These are phyloP conservation scores for Limnomonas spitsbergensis DNA, from an alignment of 139 green algal genomes.

Conservation along the genomic window DNA sequence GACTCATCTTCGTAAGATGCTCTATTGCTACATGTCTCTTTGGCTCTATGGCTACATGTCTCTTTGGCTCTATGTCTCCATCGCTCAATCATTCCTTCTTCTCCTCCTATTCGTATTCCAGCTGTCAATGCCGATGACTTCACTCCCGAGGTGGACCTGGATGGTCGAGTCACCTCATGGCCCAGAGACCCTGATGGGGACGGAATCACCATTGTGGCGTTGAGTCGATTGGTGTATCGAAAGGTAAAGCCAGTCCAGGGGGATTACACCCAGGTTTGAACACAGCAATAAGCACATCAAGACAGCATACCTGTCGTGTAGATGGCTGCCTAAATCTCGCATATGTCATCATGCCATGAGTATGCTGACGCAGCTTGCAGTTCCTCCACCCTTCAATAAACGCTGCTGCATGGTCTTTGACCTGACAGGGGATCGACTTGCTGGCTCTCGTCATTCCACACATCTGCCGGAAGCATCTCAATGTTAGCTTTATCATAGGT, in stretches of 20 bases:
- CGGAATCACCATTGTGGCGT: constrained; percentile 62
- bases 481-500: constrained; percentile 76
- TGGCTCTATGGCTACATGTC: too few relatives aligned
- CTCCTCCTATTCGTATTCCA: too few relatives aligned
- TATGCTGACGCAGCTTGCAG: not conserved
- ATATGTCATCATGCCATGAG: not conserved
- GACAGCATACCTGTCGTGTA: not conserved
- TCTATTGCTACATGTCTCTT: too few relatives aligned
- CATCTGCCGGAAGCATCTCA: constrained; percentile 59
- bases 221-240: constrained; percentile 89
- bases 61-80: too few relatives aligned
- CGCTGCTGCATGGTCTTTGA: too few relatives aligned
- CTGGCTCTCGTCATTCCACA: constrained; percentile 80
- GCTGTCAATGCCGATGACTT: constrained; percentile 22
- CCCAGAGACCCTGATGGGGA: not conserved
- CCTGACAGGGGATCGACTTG: constrained; percentile 88
- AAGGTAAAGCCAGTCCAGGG: too few relatives aligned
- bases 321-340: not conserved
- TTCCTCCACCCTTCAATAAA: not conserved
- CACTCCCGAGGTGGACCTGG: not conserved
- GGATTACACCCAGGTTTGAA: too few relatives aligned
- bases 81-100: too few relatives aligned
- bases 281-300: not conserved
- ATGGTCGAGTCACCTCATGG: not conserved
- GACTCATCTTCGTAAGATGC: too few relatives aligned